These are phyloP conservation scores for Phytophthora chlamydospora DNA, from an alignment of 352 stramenopile genomes.

Conservation along the genomic window DNA sequence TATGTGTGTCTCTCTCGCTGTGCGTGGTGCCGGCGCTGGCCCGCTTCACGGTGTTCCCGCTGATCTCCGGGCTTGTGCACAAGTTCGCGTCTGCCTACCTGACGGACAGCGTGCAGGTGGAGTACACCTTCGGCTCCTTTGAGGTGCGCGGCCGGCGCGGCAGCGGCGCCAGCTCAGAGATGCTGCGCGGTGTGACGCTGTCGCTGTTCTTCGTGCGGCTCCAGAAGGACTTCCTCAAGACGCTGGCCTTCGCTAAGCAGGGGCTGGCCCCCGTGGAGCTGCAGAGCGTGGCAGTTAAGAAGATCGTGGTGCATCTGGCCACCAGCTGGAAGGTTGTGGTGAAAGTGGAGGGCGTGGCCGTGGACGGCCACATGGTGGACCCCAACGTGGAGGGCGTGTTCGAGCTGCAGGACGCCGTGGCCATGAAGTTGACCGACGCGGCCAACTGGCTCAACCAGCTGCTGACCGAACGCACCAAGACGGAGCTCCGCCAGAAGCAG, in stretches of 20 bases:
- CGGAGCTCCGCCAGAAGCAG: conserved; percentile 38
- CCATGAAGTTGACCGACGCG: conserved; percentile 63
- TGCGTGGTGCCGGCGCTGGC: conserved; percentile 66
- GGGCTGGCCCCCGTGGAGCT: conserved; percentile 55
- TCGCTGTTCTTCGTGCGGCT: conserved; percentile 63
- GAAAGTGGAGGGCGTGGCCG: conserved; percentile 50
- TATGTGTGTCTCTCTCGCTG: conserved; percentile 66
- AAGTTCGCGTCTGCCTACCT: conserved; percentile 58
- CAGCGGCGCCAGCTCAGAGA: conserved; percentile 11
- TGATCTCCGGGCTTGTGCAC: conserved; percentile 62
- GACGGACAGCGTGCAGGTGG: conserved; percentile 54
- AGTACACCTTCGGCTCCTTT: conserved; percentile 60
- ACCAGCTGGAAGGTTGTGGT: conserved; percentile 64
- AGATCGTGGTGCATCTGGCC: conserved; percentile 53
- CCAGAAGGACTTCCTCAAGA: conserved; percentile 56
- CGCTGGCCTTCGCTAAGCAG: conserved; percentile 64
- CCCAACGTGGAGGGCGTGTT: conserved; percentile 50
- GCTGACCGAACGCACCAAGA: conserved; percentile 44
- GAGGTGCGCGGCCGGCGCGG: conserved; percentile 32
- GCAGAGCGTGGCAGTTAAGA: conserved; percentile 43
- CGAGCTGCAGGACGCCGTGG: conserved; percentile 51
- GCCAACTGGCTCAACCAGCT: conserved; percentile 43
- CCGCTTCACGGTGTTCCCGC: conserved; percentile 61
- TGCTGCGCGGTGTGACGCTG: conserved; percentile 53
- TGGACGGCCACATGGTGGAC: conserved; percentile 52